These are phyloP conservation scores for Botryotinia globosa DNA, from an alignment of 2,329 filamentous ascomycete genomes.

Conservation along the genomic window DNA sequence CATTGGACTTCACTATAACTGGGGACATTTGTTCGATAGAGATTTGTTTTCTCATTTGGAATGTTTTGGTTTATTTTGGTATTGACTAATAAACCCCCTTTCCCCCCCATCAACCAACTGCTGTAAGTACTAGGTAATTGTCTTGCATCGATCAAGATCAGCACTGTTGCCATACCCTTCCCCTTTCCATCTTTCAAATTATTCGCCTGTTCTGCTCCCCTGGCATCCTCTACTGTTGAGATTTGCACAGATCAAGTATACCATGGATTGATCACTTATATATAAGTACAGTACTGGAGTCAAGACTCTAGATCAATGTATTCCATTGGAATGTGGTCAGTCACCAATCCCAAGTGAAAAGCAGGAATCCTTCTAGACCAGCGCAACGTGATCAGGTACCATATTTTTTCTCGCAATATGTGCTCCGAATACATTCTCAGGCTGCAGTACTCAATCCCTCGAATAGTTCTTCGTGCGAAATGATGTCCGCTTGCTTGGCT, in stretches of 20 bases:
- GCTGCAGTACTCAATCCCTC: constrained; percentile 21
- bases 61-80: background rate
- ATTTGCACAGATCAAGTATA: background rate
- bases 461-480: constrained; percentile 35
- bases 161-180: background rate
- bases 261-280: background rate
- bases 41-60: background rate
- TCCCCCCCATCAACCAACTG: background rate
- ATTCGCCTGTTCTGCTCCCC: background rate
- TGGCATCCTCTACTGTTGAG: no score
- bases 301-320: background rate
- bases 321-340: background rate
- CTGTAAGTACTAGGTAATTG: background rate
- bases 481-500: constrained; percentile 34
- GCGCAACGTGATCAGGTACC: background rate
- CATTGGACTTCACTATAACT: background rate
- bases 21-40: background rate
- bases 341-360: background rate
- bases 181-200: background rate
- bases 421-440: constrained; percentile 9
- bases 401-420: background rate
- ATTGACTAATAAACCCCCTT: background rate
- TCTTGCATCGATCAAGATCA: background rate
- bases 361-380: background rate
- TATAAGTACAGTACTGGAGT: background rate